A percentile compares a stretch with the other conserved stretches of the same genome.
These are phyloP conservation scores for Bertia moriformis DNA, from an alignment of 2,329 filamentous ascomycete genomes.

Conservation along the genomic window DNA sequence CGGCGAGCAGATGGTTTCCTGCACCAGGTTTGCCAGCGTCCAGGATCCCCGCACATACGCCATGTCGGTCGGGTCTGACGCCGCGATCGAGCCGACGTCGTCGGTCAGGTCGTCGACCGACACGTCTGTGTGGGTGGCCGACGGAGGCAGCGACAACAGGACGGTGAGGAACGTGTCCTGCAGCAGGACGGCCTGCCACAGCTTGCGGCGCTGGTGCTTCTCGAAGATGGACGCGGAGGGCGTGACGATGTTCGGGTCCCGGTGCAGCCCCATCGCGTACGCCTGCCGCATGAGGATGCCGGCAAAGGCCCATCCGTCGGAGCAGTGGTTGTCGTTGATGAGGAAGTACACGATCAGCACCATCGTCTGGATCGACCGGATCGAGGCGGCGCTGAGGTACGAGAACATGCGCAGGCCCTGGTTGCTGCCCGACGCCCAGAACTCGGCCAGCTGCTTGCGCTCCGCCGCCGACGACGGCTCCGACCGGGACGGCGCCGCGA, in stretches of 20 bases:
- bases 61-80: conserved; percentile 48
- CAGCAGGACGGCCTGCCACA: conserved; percentile 69
- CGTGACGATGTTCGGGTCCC: conserved; percentile 61
- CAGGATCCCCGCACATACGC: conserved; percentile 64
- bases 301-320: conserved; percentile 70
- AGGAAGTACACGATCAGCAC: conserved; percentile 71
- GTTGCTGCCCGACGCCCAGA: conserved; percentile 67
- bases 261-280: conserved; percentile 69
- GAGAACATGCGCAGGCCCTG: conserved; percentile 63
- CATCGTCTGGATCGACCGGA: conserved; percentile 66
- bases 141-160: conserved; percentile 62
- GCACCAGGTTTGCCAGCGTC: conserved; percentile 65
- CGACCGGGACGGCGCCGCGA: conserved; percentile 40
- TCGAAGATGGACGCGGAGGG: conserved; percentile 55
- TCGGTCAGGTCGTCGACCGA: conserved; percentile 60
- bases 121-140: conserved; percentile 67
- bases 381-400: conserved; percentile 61
- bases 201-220: conserved; percentile 64
- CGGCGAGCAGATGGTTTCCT: conserved; percentile 62
- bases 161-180: conserved; percentile 75
- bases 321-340: conserved; percentile 75
- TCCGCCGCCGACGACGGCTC: conserved; percentile 36
- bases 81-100: conserved; percentile 39
- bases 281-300: conserved; percentile 65
- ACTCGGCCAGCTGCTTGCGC: conserved; percentile 63